A percentile compares a stretch with the other conserved stretches of the same genome.
phyloP scores from a whole-genome alignment of 2,329 filamentous ascomycete species.

The Conoideocrella luteorostrata region DNA sequence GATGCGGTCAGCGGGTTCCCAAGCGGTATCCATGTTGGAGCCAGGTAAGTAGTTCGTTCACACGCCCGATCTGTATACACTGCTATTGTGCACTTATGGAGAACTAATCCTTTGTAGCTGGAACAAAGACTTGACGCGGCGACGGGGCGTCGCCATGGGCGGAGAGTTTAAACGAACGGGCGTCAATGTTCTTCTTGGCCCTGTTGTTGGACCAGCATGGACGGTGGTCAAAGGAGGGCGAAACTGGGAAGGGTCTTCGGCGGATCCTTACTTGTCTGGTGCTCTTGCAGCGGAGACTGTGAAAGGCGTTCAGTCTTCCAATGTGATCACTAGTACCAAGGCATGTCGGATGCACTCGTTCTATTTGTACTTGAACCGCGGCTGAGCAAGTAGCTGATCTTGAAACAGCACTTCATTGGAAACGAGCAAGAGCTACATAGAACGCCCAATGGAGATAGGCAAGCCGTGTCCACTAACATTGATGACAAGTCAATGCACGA shows the following conservation, averaged over 20 bases:
- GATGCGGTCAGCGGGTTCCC: slow-evolving; percentile 37
- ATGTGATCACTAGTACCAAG: slow-evolving; percentile 61
- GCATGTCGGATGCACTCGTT: too few species aligned
- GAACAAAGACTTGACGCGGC: slow-evolving; percentile 64
- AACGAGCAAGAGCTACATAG: slow-evolving; percentile 73
- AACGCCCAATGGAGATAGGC: slow-evolving; percentile 53
- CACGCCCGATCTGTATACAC: not conserved
- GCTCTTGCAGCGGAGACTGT: slow-evolving; percentile 42
- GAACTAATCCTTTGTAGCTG: slow-evolving; percentile 39
- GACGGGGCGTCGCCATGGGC: slow-evolving; percentile 67
- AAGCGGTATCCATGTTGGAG: slow-evolving; percentile 33
- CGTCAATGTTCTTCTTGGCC: slow-evolving; percentile 70
- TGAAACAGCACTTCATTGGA: slow-evolving; percentile 60
- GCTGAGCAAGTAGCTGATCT: too few species aligned
- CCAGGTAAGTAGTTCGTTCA: slow-evolving; percentile 24
- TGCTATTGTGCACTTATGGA: too few species aligned
- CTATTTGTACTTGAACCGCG: too few species aligned
- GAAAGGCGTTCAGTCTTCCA: slow-evolving; percentile 31
- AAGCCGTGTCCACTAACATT: slow-evolving; percentile 49
- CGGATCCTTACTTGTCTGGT: slow-evolving; percentile 54
- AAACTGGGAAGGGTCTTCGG: slow-evolving; percentile 52
- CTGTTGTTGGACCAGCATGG: slow-evolving; percentile 63
- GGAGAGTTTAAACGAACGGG: slow-evolving; percentile 71
- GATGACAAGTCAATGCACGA: slow-evolving; percentile 56
- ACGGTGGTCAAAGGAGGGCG: slow-evolving; percentile 54